Conservation (phyloP, 768 basidiomycete genomes). For the Trametes meyenii region DNA sequence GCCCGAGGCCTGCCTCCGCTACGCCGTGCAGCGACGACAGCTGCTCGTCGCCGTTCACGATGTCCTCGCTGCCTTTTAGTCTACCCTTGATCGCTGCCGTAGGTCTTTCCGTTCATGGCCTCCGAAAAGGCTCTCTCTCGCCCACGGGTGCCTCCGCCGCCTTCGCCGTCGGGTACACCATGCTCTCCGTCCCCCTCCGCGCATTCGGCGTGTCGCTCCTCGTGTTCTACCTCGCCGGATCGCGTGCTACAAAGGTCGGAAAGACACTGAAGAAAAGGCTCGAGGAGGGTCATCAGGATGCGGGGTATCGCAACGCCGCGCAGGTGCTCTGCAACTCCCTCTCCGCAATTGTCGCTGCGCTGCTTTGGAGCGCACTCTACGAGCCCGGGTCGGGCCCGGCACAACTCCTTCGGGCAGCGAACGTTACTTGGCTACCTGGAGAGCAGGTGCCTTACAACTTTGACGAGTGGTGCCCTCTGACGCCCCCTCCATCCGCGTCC, state of each 20-base stretch:
- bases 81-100: constrained; percentile 42
- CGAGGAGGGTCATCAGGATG: constrained; percentile 77
- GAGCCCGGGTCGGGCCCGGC: constrained; percentile 41
- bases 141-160: constrained; percentile 77
- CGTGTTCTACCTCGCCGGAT: constrained; percentile 79
- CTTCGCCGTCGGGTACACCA: constrained; percentile 71
- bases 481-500: constrained; percentile 45
- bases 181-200: constrained; percentile 67
- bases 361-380: constrained; percentile 67
- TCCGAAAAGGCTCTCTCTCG: constrained; percentile 74
- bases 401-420: constrained; percentile 2
- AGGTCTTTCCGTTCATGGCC: constrained; percentile 67
- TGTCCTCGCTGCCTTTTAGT: constrained; percentile 36
- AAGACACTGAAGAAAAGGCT: constrained; percentile 73
- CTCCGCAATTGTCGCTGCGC: constrained; percentile 58
- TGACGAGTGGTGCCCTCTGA: constrained; percentile 64
- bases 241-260: constrained; percentile 85
- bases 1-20: too few species aligned
- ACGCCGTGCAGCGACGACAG: background rate
- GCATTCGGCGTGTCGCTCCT: constrained; percentile 70
- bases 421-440: constrained; percentile 15
- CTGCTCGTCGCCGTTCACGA: background rate
- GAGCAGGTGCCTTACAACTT: constrained; percentile 38
- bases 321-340: constrained; percentile 87
- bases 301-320: constrained; percentile 74